These are phyloP conservation scores for Colletotrichum shisoi DNA, from an alignment of 2,329 filamentous ascomycete species.

Conservation along the genomic window DNA sequence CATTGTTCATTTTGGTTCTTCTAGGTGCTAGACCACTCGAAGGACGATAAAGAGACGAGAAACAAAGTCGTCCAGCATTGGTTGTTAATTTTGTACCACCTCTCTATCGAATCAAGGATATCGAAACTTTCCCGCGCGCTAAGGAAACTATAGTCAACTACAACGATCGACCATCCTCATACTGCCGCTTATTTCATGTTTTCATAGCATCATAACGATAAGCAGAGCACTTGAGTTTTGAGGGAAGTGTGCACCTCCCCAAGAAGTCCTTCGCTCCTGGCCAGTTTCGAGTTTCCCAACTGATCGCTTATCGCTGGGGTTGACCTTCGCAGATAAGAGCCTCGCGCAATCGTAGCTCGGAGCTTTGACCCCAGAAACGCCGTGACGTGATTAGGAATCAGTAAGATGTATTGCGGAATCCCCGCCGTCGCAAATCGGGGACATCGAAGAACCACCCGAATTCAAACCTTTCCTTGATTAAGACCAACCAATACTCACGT, in stretches of 20 bases:
- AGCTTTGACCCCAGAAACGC: constrained; percentile 32
- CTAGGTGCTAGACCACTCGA: neutral
- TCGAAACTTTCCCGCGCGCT: constrained; percentile 73
- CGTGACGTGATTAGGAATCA: constrained; percentile 25
- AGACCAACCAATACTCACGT: neutral
- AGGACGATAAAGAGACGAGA: neutral
- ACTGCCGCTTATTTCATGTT: neutral
- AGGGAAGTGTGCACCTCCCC: neutral
- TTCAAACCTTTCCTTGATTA: neutral
- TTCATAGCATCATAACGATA: neutral
- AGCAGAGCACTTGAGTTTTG: constrained; percentile 61
- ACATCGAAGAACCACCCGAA: neutral
- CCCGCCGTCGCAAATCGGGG: neutral
- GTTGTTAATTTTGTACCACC: neutral
- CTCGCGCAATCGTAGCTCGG: constrained; percentile 21
- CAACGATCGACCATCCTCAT: constrained; percentile 55
- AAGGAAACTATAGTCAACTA: constrained; percentile 79
- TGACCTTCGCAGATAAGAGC: constrained; percentile 27
- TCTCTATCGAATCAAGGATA: constrained; percentile 53
- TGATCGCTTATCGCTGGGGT: constrained; percentile 23
- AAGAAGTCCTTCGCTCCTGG: constrained; percentile 79
- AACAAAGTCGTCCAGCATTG: neutral
- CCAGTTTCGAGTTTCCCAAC: constrained; percentile 76
- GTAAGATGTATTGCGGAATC: neutral
- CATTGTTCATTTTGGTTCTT: neutral